Conservation (phyloP, 2,329 filamentous ascomycete species). For the Colletotrichum spinosum region DNA sequence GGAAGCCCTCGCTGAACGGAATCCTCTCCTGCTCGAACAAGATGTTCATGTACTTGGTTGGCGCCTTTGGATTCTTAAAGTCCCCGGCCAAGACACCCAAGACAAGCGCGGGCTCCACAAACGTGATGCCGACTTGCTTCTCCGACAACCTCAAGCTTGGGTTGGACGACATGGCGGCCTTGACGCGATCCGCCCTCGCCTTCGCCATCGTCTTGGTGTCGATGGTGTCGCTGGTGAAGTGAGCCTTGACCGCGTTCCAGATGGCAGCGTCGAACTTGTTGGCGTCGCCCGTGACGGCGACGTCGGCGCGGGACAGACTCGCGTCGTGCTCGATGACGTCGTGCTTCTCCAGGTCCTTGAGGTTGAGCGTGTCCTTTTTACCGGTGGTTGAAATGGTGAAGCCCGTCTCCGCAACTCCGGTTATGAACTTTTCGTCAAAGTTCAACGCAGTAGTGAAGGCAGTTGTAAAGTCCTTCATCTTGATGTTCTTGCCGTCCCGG, state of each 20-base stretch:
- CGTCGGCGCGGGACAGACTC: conserved; percentile 44
- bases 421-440: conserved; percentile 10
- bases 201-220: neutral
- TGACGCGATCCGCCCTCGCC: conserved; percentile 52
- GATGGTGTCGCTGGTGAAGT: conserved; percentile 3
- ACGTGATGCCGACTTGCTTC: neutral
- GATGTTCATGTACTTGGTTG: conserved; percentile 6
- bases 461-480: conserved; percentile 23
- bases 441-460: conserved; percentile 19
- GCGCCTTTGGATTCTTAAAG: conserved; percentile 15
- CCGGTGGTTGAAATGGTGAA: conserved; percentile 37
- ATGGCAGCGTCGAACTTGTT: neutral
- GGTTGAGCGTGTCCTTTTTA: conserved; percentile 36
- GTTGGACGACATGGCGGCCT: neutral
- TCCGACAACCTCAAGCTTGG: conserved; percentile 3
- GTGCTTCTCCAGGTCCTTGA: conserved; percentile 34
- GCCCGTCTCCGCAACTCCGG: conserved; percentile 46
- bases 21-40: conserved; percentile 17
- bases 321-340: conserved; percentile 48
- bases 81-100: conserved; percentile 9
- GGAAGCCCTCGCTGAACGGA: conserved; percentile 3
- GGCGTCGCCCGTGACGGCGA: conserved; percentile 26
- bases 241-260: neutral
- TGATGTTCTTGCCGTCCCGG: conserved; percentile 52
- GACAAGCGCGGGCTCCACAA: neutral